These are phyloP conservation scores for Fusarium mundagurra DNA, from an alignment of 2,329 filamentous ascomycete genomes.

Conservation along the genomic window DNA sequence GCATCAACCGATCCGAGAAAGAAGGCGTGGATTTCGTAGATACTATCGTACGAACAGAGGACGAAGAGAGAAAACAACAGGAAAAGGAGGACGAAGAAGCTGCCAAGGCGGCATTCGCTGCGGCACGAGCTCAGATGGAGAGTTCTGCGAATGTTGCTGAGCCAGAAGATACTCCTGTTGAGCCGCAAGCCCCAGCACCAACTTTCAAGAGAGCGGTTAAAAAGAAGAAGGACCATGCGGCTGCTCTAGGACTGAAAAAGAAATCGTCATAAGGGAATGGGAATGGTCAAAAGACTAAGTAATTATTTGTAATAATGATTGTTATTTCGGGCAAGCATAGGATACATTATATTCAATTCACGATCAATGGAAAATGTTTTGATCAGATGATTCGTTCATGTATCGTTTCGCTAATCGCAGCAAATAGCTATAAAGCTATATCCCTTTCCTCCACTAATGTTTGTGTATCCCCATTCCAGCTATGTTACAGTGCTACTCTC, in stretches of 20 bases:
- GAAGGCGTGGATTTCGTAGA: constrained; percentile 71
- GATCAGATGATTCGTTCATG: background rate
- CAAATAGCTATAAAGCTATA: background rate
- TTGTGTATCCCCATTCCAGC: background rate
- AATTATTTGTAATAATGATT: background rate
- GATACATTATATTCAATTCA: background rate
- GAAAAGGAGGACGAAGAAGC: constrained; percentile 87
- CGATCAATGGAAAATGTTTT: background rate
- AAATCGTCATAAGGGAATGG: constrained; percentile 59
- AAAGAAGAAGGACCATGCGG: constrained; percentile 85
- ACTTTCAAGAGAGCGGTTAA: constrained; percentile 79
- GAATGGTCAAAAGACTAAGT: background rate
- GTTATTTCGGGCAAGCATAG: background rate
- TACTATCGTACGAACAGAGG: constrained; percentile 62
- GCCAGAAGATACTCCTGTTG: constrained; percentile 37
- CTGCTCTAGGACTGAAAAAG: constrained; percentile 87
- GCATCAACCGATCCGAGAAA: constrained; percentile 79
- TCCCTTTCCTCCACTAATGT: background rate
- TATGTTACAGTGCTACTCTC: constrained; percentile 17
- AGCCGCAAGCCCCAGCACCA: constrained; percentile 42
- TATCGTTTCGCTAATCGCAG: constrained; percentile 22
- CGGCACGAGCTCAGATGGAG: constrained; percentile 64
- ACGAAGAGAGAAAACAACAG: constrained; percentile 70
- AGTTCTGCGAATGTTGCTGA: constrained; percentile 59
- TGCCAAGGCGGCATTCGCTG: constrained; percentile 80